Evolutionary conservation across 306 rosid genomes (phyloP).

Genomic region (Alnus glutinosa): DNA sequence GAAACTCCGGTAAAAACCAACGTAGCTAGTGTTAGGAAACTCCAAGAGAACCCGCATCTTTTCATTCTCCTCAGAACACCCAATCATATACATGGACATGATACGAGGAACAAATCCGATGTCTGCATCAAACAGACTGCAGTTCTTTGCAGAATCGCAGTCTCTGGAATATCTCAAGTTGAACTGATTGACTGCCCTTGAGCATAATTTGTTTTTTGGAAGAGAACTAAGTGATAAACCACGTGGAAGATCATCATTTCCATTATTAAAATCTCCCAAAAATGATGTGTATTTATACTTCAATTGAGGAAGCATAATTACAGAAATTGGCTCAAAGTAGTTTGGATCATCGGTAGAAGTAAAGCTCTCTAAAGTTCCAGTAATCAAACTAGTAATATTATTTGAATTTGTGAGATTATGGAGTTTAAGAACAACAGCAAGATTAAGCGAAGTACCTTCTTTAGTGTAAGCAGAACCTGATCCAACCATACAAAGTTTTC

Average conservation of each 20-base stretch:
- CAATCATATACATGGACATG: constrained; percentile 32
- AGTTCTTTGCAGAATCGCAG: constrained; percentile 45
- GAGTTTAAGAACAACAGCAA: constrained; percentile 49
- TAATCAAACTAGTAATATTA: constrained; percentile 39
- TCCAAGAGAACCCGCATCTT: constrained; percentile 40
- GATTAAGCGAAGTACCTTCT: constrained; percentile 23
- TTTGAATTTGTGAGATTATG: constrained; percentile 37
- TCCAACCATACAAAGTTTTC: constrained; percentile 60
- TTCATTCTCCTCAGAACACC: constrained; percentile 23
- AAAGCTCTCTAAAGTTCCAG: constrained; percentile 56
- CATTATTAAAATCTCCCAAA: constrained; percentile 22
- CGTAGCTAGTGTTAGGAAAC: constrained; percentile 18
- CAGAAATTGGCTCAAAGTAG: constrained; percentile 43
- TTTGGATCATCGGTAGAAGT: constrained; percentile 22
- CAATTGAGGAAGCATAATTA: constrained; percentile 40
- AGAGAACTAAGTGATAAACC: constrained; percentile 31
- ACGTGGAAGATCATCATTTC: constrained; percentile 22
- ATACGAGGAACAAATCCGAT: constrained; percentile 31
- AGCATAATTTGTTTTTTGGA: constrained; percentile 30
- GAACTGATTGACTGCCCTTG: constrained; percentile 15
- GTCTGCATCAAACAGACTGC: constrained; percentile 41
- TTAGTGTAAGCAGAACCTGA: constrained; percentile 13
- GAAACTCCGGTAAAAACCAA: constrained; percentile 19
- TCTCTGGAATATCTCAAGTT: constrained; percentile 41
- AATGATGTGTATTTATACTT: constrained; percentile 42